Conservation (phyloP, 2,329 filamentous ascomycete species). For the Proliferodiscus dingleyae region DNA sequence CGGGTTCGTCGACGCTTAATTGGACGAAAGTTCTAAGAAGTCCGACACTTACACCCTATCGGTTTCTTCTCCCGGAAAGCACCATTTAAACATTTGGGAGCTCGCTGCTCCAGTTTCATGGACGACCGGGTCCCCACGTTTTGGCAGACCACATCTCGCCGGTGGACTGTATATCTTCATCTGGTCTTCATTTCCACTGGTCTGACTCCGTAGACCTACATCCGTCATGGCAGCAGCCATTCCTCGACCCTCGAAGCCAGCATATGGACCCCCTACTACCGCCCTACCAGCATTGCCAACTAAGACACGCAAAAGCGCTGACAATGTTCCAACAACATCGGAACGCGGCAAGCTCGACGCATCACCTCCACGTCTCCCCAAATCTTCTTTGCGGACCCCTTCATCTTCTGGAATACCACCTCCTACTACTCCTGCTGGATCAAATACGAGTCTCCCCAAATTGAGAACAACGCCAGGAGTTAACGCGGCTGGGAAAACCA, state of each 20-base stretch:
- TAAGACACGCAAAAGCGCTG: conserved; percentile 67
- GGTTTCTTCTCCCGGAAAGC: conserved; percentile 9
- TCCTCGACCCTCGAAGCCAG: conserved; percentile 55
- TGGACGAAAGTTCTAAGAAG: conserved; percentile 12
- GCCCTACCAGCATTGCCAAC: conserved; percentile 69
- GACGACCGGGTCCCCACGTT: conserved; percentile 15
- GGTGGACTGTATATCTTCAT: conserved; percentile 14
- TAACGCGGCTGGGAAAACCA: conserved; percentile 58
- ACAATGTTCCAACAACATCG: conserved; percentile 52
- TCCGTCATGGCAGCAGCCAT: conserved; percentile 33
- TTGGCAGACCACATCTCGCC: conserved; percentile 16
- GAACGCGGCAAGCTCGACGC: conserved; percentile 25
- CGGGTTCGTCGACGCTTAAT: conserved; percentile 13
- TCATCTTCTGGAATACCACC: conserved; percentile 52
- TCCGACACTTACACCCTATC: conserved; percentile 5
- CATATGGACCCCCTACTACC: conserved; percentile 65
- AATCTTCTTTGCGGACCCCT: conserved; percentile 54
- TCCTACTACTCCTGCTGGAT: conserved; percentile 42
- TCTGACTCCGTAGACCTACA: neutral
- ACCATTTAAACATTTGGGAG: conserved; percentile 16
- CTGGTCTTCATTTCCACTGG: conserved; percentile 6
- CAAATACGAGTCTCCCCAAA: conserved; percentile 50
- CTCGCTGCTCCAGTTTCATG: conserved; percentile 23
- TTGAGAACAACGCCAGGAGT: conserved; percentile 51
- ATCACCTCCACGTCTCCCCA: conserved; percentile 40